These are phyloP conservation scores for Chernovozyma aurita DNA, from an alignment of 1,139 yeast species.

Conservation along the genomic window DNA sequence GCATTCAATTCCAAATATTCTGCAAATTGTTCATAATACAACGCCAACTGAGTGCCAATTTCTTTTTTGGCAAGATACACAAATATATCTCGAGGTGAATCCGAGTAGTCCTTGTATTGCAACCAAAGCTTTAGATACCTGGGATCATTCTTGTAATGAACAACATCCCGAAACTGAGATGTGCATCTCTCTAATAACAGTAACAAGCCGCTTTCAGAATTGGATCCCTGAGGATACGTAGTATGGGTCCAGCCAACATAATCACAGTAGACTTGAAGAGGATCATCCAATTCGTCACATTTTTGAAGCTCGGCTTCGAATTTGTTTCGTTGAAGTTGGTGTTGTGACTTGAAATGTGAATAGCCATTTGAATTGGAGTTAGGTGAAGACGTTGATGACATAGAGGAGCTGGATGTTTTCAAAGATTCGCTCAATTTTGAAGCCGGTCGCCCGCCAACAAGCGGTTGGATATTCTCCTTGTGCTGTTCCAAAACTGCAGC, in stretches of 20 bases:
- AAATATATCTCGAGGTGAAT: conserved; percentile 69
- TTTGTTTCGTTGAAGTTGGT: conserved; percentile 31
- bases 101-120: conserved; percentile 64
- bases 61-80: conserved; percentile 67
- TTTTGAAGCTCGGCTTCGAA: conserved; percentile 43
- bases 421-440: conserved; percentile 49
- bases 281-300: conserved; percentile 71
- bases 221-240: conserved; percentile 64
- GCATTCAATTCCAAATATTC: conserved; percentile 52
- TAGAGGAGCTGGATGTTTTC: conserved; percentile 12
- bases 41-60: conserved; percentile 65
- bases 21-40: conserved; percentile 82
- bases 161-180: conserved; percentile 58
- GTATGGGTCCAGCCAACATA: conserved; percentile 71
- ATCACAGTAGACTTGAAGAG: conserved; percentile 66
- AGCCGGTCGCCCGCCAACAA: conserved; percentile 69
- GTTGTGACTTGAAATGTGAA: conserved; percentile 9
- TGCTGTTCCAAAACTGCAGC: conserved; percentile 59
- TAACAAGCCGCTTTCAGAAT: conserved; percentile 64
- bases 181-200: conserved; percentile 70
- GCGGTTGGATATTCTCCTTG: conserved; percentile 77
- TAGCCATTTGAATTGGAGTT: neutral
- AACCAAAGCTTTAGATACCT: conserved; percentile 81
- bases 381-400: neutral
- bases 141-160: conserved; percentile 73